Evolutionary conservation across 352 stramenopile species (phyloP).

Genomic region (Aphanomyces invadans): DNA sequence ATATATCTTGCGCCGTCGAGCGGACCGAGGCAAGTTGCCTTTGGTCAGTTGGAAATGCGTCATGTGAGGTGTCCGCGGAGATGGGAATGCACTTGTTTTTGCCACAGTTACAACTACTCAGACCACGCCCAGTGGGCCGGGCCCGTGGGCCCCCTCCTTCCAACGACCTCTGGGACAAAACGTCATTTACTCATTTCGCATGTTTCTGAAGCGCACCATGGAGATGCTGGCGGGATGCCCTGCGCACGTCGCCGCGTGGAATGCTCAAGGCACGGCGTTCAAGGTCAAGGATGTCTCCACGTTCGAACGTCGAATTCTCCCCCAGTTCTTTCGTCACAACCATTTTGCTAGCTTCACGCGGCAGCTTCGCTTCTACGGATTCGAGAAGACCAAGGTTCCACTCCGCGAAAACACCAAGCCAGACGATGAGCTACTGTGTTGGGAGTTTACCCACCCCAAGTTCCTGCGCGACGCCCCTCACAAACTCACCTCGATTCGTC

Average conservation of each 20-base stretch:
- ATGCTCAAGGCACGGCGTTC: background rate
- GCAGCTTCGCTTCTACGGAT: conserved; percentile 83
- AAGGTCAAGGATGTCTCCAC: conserved; percentile 2
- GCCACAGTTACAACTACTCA: conserved; percentile 11
- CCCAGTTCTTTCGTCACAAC: conserved; percentile 21
- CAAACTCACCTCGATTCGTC: conserved; percentile 19
- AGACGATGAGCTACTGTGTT: background rate
- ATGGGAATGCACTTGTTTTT: background rate
- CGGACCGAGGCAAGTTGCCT: no score
- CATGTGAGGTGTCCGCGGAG: background rate
- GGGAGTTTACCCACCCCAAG: conserved; percentile 23
- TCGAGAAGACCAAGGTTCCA: conserved; percentile 13
- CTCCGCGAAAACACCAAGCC: background rate
- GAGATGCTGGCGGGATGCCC: conserved; percentile 10
- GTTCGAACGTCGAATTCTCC: conserved; percentile 7
- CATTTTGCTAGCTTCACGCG: conserved; percentile 24
- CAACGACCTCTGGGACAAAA: no score
- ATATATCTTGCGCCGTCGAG: no score
- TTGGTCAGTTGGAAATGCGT: no score
- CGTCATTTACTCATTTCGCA: background rate
- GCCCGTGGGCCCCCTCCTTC: background rate
- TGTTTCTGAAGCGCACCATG: background rate
- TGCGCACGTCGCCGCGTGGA: background rate
- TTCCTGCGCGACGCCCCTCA: conserved; percentile 14
- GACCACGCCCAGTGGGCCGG: conserved; percentile 2